Percentiles rank a stretch among this genome's conserved stretches.
phyloP scores from a whole-genome alignment of 2,329 filamentous ascomycete species.

The Aureobasidium uvarum region DNA sequence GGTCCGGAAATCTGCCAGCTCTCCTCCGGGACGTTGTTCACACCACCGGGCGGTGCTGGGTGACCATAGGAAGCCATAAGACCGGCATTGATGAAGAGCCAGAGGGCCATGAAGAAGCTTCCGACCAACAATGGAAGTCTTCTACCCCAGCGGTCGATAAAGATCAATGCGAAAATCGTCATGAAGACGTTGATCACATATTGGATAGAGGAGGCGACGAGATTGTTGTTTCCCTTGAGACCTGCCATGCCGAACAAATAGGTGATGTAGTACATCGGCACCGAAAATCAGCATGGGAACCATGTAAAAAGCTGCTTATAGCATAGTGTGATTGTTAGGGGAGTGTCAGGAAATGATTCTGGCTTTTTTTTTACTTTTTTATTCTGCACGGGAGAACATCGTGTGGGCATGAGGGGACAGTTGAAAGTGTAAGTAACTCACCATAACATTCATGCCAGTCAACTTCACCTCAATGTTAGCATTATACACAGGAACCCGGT shows the following conservation, averaged over 20 bases:
- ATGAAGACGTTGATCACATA: constrained; percentile 78
- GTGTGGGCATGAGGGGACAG: constrained; percentile 50
- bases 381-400: too few relatives aligned
- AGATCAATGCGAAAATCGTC: constrained; percentile 73
- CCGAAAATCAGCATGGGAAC: too few relatives aligned
- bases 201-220: constrained; percentile 67
- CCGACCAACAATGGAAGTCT: constrained; percentile 64
- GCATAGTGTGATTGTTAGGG: too few relatives aligned
- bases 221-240: constrained; percentile 52
- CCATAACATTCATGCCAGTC: background rate
- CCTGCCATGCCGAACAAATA: constrained; percentile 73
- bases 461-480: background rate
- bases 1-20: constrained; percentile 42
- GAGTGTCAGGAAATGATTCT: too few relatives aligned
- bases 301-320: too few relatives aligned
- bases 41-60: constrained; percentile 37
- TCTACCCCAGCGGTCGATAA: constrained; percentile 72
- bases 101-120: constrained; percentile 61
- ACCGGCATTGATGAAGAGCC: constrained; percentile 61
- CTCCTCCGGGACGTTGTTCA: constrained; percentile 45
- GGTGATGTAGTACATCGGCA: constrained; percentile 46
- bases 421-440: constrained; percentile 49
- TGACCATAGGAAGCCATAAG: constrained; percentile 61
- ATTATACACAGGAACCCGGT: background rate
- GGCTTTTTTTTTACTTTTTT: too few relatives aligned